Evolutionary conservation across 257 asterid genomes (phyloP), one percentile per base, ranked within the genome.

Genomic region (Thymus mandschuricus): DNA sequence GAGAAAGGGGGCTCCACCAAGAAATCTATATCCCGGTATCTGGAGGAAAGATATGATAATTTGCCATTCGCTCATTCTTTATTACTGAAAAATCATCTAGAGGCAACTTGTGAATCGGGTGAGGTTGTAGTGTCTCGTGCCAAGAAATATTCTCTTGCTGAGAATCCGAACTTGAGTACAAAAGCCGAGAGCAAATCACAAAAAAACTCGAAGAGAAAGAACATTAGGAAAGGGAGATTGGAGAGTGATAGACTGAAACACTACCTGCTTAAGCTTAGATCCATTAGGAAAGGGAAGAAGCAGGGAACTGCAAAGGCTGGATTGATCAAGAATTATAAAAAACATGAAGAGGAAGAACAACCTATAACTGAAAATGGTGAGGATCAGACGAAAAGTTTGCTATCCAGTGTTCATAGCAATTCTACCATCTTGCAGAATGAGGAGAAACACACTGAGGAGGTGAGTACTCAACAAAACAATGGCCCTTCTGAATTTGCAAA

Each of bases 31-130:
- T 88, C 87, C 9, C 66, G 65, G 71, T 83, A 76, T 61, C 76
- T 91, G 6, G 63, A 62, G 52, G 76, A 71, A 21, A 80, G 64
- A 45, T 80, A 87, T 44, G 40, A 68, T 3, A 76, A 79, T 63
- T 71, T 91, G 80, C 94, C 97, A 9, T 71, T 74, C 86, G 92
- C 85, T 0, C 96, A 91, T 77, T 46, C 74, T 12, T 51, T 64
- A 7, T 71, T 88, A 2, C 72, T 91, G 64, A 79, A 80, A 52
- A 84, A 79, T 70, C 92, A 91, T 74, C 79, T 91, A 15, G 71
- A 48, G 59, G 69, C 35, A 48, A 88, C 83, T 40, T 68, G 85
- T 51, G 60, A 80, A 74, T 66, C 74, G 15, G 83, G 89, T 33
- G 81, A 72, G 28, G 45, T 88, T 50, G 60, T 76, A 40, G 69